Conservation (phyloP, 108 stramenopile species). For the Cylindrotheca closterium region DNA sequence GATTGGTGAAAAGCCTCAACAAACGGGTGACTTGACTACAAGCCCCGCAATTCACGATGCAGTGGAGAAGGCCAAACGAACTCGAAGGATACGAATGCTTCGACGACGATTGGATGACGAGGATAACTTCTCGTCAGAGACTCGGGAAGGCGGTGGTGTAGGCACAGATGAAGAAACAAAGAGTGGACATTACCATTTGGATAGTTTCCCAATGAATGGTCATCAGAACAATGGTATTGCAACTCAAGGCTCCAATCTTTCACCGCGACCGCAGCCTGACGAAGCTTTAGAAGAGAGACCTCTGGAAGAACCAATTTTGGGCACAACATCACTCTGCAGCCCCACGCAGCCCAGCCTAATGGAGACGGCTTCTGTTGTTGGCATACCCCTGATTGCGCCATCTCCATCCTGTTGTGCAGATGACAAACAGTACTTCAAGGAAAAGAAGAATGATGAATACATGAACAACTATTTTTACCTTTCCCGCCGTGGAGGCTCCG, state of each 20-base stretch:
- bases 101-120: not conserved
- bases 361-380: not conserved
- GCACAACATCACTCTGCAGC: not conserved
- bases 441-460: conserved; percentile 23
- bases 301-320: not conserved
- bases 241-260: not conserved
- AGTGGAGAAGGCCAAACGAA: not conserved
- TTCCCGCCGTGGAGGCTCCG: not conserved
- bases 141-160: not conserved
- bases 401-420: not conserved
- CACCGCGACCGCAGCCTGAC: not conserved
- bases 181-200: not conserved
- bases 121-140: not conserved
- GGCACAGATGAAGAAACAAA: not conserved
- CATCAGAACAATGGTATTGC: too few relatives aligned
- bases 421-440: not conserved
- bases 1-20: too few relatives aligned
- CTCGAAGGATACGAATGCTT: conserved; percentile 4
- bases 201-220: too few relatives aligned
- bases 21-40: too few relatives aligned
- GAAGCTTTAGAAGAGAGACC: not conserved
- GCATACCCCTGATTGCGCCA: not conserved
- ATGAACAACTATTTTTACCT: conserved; percentile 35
- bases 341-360: too few relatives aligned
- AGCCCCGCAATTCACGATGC: too few relatives aligned